Base-by-base conservation (phyloP, 2,329 filamentous ascomycete species). In the Sarocladiaceae sp. region DNA sequence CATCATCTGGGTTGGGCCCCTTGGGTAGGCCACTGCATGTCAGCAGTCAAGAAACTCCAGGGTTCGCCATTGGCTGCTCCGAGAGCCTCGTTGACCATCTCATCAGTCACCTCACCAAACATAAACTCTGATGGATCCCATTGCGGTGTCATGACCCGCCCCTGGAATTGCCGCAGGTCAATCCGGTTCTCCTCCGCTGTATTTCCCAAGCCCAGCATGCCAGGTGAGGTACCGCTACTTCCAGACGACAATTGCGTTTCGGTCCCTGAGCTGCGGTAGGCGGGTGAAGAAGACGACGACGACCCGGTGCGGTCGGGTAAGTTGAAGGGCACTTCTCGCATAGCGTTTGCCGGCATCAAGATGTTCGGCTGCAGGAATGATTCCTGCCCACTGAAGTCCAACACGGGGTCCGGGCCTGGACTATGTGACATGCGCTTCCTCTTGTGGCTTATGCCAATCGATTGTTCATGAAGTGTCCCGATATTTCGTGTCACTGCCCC, bases 161-260 rank as follows among this genome's bases (percentile, higher is more conserved):
- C 61, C 44, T 63, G 61, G 10, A 65, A 58, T 5, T 55, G 48
- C 20, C 61, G 52, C 21, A 64, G 43, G 27, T 64, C 60, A 18
- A 64, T 50, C 15, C 58, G 52, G 29, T 64, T 65, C 45, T 65
- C 63, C 44, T 64, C 62, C 5, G 51, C 51, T 11, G 57, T 62
- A 49, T 61, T 64, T n/a, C 61, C 61, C n/a, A 62, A 56, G 6
- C 55, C 61, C 6, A 43, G 18, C 27, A 43, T 43, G 4, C 23
- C 21, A 3, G 37, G 32, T 10, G 47, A 40, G 10, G 43, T 46
- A n/a, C 41, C 18, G 39, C 41, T 44, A 33, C 40, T 46, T 10
- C 39, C 39, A 7, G 47, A 44, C 16, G 26, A 18, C 9, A 29
- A 29, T 10, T 32, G 37, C 15, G 43, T 46, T 6, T 46, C 44